Base-by-base conservation (phyloP, 148 eudicot species). In the Hydrangea macrophylla region DNA sequence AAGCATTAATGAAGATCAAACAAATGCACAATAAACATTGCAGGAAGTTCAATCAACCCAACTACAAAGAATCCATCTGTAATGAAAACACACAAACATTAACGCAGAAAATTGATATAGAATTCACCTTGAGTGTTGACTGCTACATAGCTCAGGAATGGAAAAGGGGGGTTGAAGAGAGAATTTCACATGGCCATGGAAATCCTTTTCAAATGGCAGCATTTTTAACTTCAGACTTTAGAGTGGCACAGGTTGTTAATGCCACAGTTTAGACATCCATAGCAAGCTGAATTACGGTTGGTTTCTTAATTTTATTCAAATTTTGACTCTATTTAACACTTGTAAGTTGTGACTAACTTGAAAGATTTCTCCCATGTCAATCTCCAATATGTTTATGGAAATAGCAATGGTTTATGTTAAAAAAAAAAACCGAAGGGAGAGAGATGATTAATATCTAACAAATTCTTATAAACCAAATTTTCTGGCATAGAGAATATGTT, bases 1-100 rank as follows among this genome's bases (percentile, higher is more conserved):
- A 50, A 60, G 51, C 60, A 63, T 42, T 15, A 15, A 13, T 30
- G 23, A 61, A 69, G n/a, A 45, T 3, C 64, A 56, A 7, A 42
- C 10, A 13, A 45, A 53, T 31, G 13, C 69, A 31, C 28, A 27
- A 48, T 12, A 50, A 20, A 12, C 2, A 15, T 2, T 32, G 1
- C 6, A 26, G 9, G 42, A 25, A 24, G 2, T 8, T 33, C 32
- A 32, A 64, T 2, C 17, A 25, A 9, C 35, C 36, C 12, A 18
- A 50, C 22, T 31, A 64, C 27, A 48, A 64, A 64, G 66, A 31
- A 6, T 6, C 2, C 58, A 37, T 30, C 68, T 22, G 32, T 20
- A 42, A 63, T n/a, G 53, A 63, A 44, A 15, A 27, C 12, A 25
- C 8, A 27, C 8, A 12, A 12, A 12, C 5, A 58, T 28, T 11